Evolutionary conservation across 2,329 filamentous ascomycete species (phyloP), one percentile per base, ranked within the genome.

Genomic region (Fusarium veterinarium): DNA sequence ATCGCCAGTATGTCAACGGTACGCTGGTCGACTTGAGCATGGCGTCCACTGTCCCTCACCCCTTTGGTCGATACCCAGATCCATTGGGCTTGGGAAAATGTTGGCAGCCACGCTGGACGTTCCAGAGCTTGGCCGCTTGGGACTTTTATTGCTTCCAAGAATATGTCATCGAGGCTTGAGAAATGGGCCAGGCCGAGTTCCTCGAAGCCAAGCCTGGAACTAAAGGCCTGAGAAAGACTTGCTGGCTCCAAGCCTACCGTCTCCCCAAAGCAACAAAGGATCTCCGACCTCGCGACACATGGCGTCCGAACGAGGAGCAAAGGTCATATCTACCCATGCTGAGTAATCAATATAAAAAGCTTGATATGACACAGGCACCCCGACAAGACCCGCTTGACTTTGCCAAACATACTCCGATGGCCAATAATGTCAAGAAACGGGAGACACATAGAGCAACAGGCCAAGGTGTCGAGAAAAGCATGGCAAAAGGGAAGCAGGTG

Each of bases 1-100:
- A 5, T 1, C 2, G 13, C 3, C 67, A 70, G 40, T 70, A 70
- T 9, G 67, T 70, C 16, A 70, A 67, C 20, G 67, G 67, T 5
- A 52, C 40, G 6, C 53, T 67, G 1, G 44, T 70, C 4, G 67
- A 71, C 4, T 55, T 70, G 41, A 70, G 67, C 19, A 1, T 41
- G 0, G 51, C 67, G 0, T 35, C 23, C 11, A 70, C 67, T 0
- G 55, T 41, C 10, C 67, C 67, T 4, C 60, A 70, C 1, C 67
- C 67, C 3, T 46, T 31, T 28, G 67, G 67, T 6, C 67, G 60
- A 20, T 44, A 53, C 23, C 49, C 49, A 31, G 8, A 16, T 1
- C 13, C 31, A 11, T 2, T 33, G 19, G 48, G 19, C 13, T 9
- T 1, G 13, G 42, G 30, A 28, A 10, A 25, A 8, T 8, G 1